Evolutionary conservation across 2,329 filamentous ascomycete species (phyloP).

Genomic region (Hirsutella minnesotensis): DNA sequence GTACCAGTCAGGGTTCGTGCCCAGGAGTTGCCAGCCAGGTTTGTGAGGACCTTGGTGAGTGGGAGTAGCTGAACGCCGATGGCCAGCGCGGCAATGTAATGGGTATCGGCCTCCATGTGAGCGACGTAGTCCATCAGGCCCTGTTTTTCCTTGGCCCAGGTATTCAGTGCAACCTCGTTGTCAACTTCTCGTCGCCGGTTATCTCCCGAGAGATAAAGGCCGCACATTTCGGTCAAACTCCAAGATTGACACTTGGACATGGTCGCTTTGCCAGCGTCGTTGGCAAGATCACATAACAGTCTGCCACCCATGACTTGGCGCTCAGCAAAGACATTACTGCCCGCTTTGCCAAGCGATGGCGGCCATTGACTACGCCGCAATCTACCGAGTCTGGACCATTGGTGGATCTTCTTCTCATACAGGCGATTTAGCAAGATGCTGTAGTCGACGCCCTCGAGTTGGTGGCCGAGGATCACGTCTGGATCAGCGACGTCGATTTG

Average conservation of each 20-base stretch:
- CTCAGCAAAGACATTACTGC: conserved; percentile 86
- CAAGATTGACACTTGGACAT: conserved; percentile 98
- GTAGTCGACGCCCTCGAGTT: conserved; percentile 95
- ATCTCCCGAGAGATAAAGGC: conserved; percentile 66
- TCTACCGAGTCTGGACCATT: conserved; percentile 88
- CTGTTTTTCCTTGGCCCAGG: conserved; percentile 65
- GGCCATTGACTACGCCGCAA: conserved; percentile 81
- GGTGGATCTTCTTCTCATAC: conserved; percentile 79
- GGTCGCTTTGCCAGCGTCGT: conserved; percentile 91
- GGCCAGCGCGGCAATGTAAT: conserved; percentile 86
- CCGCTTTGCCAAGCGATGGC: conserved; percentile 69
- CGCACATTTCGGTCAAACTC: conserved; percentile 97
- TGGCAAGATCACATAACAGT: conserved; percentile 84
- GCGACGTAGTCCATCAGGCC: conserved; percentile 88
- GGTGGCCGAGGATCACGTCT: conserved; percentile 86
- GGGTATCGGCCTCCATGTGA: conserved; percentile 90
- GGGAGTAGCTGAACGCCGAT: conserved; percentile 85
- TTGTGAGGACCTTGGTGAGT: conserved; percentile 88
- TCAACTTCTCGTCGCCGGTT: conserved; percentile 74
- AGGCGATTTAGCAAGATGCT: conserved; percentile 80
- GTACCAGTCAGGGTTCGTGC: conserved; percentile 91
- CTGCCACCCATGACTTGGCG: conserved; percentile 81
- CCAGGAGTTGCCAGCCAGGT: conserved; percentile 96
- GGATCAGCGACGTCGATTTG: conserved; percentile 82
- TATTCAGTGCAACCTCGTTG: conserved; percentile 74